A percentile compares a stretch with the other conserved stretches of the same genome.
phyloP scores from a whole-genome alignment of 352 stramenopile species.

The Phytophthora sansomeana region DNA sequence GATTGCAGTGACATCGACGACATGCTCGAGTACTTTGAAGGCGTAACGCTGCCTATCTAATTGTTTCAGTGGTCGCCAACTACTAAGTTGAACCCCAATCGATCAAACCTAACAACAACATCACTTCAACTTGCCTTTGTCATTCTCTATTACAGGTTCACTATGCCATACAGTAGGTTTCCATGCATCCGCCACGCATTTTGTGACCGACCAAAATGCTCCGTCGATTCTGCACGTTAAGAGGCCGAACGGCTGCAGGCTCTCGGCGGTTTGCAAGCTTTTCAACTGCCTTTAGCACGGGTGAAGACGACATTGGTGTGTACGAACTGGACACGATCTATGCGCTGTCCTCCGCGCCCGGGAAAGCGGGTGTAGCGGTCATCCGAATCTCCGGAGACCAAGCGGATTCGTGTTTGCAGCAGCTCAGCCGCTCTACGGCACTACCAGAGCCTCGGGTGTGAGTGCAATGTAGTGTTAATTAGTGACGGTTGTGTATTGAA shows the following conservation, averaged over 20 bases:
- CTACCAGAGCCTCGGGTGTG: conserved; percentile 64
- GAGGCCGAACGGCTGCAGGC: conserved; percentile 7
- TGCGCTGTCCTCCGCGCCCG: conserved; percentile 88
- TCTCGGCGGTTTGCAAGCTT: conserved; percentile 21
- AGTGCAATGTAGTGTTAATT: conserved; percentile 9
- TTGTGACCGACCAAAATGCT: conserved; percentile 20
- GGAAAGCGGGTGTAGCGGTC: conserved; percentile 88
- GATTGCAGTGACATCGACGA: conserved; percentile 68
- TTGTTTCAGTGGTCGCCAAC: not conserved
- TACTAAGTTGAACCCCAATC: not conserved
- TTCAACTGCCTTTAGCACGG: not conserved
- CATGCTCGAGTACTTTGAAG: conserved; percentile 82
- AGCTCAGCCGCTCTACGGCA: conserved; percentile 50
- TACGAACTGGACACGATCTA: conserved; percentile 91
- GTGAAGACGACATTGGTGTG: conserved; percentile 4
- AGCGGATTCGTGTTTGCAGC: conserved; percentile 70
- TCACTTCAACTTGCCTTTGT: conserved; percentile 10
- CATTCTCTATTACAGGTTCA: conserved; percentile 7
- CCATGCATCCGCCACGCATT: conserved; percentile 15
- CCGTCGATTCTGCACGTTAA: conserved; percentile 8
- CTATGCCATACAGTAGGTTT: conserved; percentile 5
- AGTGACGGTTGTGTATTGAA: not conserved
- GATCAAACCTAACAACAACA: not conserved
- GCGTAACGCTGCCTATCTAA: conserved; percentile 69
- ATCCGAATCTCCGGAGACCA: conserved; percentile 88